Conservation (phyloP, 129 eudicot genomes). For the Chrysanthemum makinoi region DNA sequence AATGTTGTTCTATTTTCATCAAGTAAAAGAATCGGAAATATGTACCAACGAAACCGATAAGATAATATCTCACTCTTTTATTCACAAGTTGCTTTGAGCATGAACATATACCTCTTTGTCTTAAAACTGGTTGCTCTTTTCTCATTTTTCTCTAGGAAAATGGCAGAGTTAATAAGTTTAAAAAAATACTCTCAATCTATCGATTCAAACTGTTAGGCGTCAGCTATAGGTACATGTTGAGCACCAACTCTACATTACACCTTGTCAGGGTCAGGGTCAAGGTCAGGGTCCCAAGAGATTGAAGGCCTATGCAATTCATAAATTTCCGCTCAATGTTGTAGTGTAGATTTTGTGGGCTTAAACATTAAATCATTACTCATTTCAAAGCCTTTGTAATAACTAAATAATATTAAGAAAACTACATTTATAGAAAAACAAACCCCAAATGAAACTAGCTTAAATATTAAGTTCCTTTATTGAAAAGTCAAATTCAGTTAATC, state of each 20-base stretch:
- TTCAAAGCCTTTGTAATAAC: conserved; percentile 10
- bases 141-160: background rate
- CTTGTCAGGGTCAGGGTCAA: background rate
- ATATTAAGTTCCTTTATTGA: conserved; percentile 11
- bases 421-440: conserved; percentile 2
- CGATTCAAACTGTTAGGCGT: background rate
- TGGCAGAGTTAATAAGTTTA: conserved; percentile 1
- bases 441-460: conserved; percentile 8
- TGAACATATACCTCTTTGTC: conserved; percentile 7
- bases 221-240: conserved; percentile 1
- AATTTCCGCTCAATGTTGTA: background rate
- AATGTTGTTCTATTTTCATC: background rate
- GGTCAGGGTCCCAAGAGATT: background rate
- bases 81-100: background rate
- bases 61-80: background rate
- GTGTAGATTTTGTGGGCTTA: background rate
- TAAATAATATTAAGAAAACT: conserved; percentile 1
- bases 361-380: background rate
- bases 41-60: conserved; percentile 5
- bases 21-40: conserved; percentile 6
- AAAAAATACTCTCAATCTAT: background rate
- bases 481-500: background rate
- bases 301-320: background rate
- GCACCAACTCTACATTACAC: conserved; percentile 1
- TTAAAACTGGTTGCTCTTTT: background rate